Percentiles rank a stretch among this genome's conserved stretches.
Conservation (phyloP, 1,284 basidiomycete genomes). For the Ceratobasidium sp. region DNA sequence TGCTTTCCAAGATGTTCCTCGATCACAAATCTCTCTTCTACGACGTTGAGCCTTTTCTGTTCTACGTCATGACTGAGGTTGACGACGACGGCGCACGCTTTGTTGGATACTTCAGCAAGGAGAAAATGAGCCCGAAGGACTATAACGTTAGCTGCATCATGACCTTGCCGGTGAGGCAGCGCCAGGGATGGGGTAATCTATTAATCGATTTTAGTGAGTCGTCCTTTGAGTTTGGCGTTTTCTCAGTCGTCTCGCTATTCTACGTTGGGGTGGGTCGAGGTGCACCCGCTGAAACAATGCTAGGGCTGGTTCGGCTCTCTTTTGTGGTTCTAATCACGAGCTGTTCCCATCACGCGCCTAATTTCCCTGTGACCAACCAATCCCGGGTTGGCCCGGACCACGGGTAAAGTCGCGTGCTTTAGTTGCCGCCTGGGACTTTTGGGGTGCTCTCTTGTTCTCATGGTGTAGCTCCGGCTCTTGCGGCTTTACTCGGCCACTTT, state of each 20-base stretch:
- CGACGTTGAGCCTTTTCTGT: slow-evolving; percentile 98
- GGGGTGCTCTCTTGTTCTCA: slow-evolving; percentile 1
- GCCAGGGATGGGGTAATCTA: slow-evolving; percentile 93
- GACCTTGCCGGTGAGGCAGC: slow-evolving; percentile 94
- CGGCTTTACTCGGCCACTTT: background rate
- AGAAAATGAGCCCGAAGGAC: slow-evolving; percentile 94
- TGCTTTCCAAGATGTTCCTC: slow-evolving; percentile 98
- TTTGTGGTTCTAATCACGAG: slow-evolving; percentile 1
- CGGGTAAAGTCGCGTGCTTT: background rate
- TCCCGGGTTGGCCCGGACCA: background rate
- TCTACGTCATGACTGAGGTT: slow-evolving; percentile 95
- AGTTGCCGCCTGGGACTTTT: background rate
- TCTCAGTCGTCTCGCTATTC: background rate
- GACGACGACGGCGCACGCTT: slow-evolving; percentile 92
- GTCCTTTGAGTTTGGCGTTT: slow-evolving; percentile 35
- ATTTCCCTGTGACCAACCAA: background rate
- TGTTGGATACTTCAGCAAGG: slow-evolving; percentile 98
- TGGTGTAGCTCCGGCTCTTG: slow-evolving; percentile 6
- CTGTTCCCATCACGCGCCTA: background rate
- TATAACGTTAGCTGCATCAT: slow-evolving; percentile 99
- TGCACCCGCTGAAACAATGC: background rate
- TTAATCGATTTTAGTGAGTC: slow-evolving; percentile 95
- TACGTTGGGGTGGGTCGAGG: background rate
- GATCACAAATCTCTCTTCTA: slow-evolving; percentile 99
- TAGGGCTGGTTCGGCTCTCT: background rate